Conservation (phyloP, 148 eudicot species). For the Cornus florida region DNA sequence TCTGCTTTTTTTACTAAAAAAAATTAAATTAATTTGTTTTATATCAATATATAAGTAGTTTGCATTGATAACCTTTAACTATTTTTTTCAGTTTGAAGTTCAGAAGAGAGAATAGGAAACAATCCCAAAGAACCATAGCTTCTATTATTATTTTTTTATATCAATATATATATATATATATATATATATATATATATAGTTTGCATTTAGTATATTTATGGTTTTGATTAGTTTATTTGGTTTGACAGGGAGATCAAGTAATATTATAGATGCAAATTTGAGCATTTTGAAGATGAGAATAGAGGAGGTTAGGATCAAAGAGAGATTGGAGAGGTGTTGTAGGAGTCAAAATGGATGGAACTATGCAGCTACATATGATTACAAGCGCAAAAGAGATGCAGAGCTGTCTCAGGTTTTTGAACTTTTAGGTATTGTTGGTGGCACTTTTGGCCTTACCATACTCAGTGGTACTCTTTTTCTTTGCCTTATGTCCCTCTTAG, state of each 20-base stretch:
- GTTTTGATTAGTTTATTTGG: not conserved
- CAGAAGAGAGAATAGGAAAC: too few relatives aligned
- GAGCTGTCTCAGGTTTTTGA: conserved; percentile 9
- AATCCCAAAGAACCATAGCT: not conserved
- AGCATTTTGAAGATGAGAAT: conserved; percentile 30
- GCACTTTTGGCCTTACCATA: conserved; percentile 36
- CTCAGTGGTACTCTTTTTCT: conserved; percentile 23
- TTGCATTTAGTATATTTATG: too few relatives aligned
- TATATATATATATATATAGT: not conserved
- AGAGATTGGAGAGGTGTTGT: conserved; percentile 35
- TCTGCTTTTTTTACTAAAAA: too few relatives aligned
- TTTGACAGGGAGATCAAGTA: conserved; percentile 30
- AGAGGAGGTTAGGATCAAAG: conserved; percentile 28
- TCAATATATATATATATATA: not conserved
- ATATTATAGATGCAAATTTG: conserved; percentile 32
- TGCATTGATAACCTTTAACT: too few relatives aligned
- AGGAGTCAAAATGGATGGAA: conserved; percentile 36
- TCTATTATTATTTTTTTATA: too few relatives aligned
- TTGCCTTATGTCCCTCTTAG: conserved; percentile 12
- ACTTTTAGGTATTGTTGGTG: conserved; percentile 22
- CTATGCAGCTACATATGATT: conserved; percentile 9
- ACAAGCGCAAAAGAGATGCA: conserved; percentile 2
- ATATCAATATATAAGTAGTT: too few relatives aligned
- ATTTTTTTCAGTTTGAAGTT: too few relatives aligned
- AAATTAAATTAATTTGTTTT: too few relatives aligned